phyloP scores from a whole-genome alignment of 1,284 basidiomycete genomes.

The Peniophora sp. region DNA sequence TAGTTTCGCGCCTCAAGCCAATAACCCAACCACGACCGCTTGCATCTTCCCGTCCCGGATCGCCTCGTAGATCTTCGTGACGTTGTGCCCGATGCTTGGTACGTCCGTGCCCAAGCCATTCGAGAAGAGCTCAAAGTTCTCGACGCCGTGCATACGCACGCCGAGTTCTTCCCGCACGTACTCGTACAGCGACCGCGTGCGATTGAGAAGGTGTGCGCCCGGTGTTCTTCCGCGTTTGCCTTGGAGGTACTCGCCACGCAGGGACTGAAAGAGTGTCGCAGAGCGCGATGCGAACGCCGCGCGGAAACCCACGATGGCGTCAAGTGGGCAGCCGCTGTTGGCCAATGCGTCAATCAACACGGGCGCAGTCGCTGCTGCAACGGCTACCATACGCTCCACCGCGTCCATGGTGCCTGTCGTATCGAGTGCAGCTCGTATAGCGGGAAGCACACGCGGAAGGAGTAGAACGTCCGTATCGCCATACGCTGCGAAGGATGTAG shows the following conservation, averaged over 20 bases:
- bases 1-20: too few species aligned
- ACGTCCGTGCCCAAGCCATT: conserved; percentile 50
- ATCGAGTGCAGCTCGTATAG: conserved; percentile 49
- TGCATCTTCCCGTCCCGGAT: conserved; percentile 69
- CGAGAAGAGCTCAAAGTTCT: conserved; percentile 51
- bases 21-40: conserved; percentile 44
- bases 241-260: conserved; percentile 46
- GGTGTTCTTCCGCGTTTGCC: conserved; percentile 48
- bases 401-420: conserved; percentile 65
- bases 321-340: conserved; percentile 20
- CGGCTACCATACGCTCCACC: conserved; percentile 52
- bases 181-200: conserved; percentile 61
- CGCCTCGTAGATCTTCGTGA: conserved; percentile 62
- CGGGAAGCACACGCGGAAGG: conserved; percentile 25
- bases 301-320: conserved; percentile 41
- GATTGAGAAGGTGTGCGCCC: conserved; percentile 52
- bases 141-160: conserved; percentile 65
- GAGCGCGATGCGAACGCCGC: conserved; percentile 37
- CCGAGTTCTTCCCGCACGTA: conserved; percentile 61
- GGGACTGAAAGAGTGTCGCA: conserved; percentile 34
- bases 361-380: conserved; percentile 53
- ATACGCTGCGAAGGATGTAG: conserved; percentile 33
- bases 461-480: conserved; percentile 23
- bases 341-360: conserved; percentile 54
- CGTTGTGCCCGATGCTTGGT: conserved; percentile 54